Evolutionary conservation across 148 eudicot genomes (phyloP), one percentile per base, ranked within the genome.

Genomic region (Camellia sinensis): DNA sequence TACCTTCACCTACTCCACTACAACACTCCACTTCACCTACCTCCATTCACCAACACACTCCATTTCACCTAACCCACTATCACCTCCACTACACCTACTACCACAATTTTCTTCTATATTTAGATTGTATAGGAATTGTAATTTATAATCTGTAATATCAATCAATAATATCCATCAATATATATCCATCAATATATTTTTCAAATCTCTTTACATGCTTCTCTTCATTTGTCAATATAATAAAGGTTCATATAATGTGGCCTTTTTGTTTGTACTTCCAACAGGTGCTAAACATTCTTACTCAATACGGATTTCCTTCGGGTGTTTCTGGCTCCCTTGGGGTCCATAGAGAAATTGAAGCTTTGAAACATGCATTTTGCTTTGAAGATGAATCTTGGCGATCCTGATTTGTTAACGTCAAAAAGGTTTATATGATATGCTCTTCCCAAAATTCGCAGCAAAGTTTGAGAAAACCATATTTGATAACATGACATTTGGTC

Each of bases 211-310:
- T 46, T 40, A 22, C 2, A 48, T 46, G 12, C 65, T 53, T 57
- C 54, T 19, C 73, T 54, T 69, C 12, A 45, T n/a, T 71, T 79
- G 46, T 61, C 59, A 48, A 41, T 48, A 37, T 17, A 15, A 14
- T n/a, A 48, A 40, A 45, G 21, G 67, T 37, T 63, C 15, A 7
- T 13, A 41, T 41, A 29, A 75, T 6, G 53, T 43, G 12, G 37
- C 43, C 12, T 65, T 14, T 29, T 52, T 40, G 21, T 29, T 7
- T 67, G 3, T 71, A 43, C 17, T 81, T 50, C 60, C 46, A 5
- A 72, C 85, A 88, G 91, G 77, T 88, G 10, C 78, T 88, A 21
- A 86, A 88, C 72, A 88, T 88, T 21, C 85, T 88, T n/a, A 77
- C 80, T 8, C 76, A 74, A 72, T 88, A 86, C 45, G 78, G 76